A percentile compares a stretch with the other conserved stretches of the same genome.
These are phyloP conservation scores for Trichomonas vaginalis DNA, from an alignment of 208 protist genomes.

Conservation along the genomic window DNA sequence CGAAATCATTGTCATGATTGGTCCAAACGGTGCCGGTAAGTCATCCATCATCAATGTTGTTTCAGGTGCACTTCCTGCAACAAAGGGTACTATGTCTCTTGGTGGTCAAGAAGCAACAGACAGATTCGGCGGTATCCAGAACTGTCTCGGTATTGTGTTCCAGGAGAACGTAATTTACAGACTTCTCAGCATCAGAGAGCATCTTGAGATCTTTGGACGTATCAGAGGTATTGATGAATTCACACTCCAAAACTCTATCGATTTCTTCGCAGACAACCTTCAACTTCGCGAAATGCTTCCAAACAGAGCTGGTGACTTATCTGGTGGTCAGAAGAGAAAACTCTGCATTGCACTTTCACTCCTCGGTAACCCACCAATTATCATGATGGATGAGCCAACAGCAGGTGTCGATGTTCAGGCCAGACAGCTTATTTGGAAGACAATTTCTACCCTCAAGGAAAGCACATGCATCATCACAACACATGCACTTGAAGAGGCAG, in stretches of 20 bases:
- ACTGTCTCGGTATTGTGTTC: neutral
- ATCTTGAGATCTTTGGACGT: neutral
- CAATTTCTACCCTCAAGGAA: neutral
- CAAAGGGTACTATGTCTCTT: neutral
- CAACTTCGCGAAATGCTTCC: neutral
- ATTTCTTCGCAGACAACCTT: neutral
- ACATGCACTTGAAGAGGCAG: constrained; percentile 7
- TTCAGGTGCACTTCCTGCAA: neutral
- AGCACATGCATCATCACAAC: constrained; percentile 8
- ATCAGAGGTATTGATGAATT: neutral
- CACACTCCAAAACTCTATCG: neutral
- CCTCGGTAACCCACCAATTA: neutral
- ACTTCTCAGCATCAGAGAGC: neutral
- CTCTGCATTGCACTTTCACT: neutral
- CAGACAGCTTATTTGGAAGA: neutral
- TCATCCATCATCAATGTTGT: neutral
- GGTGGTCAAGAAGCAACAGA: neutral
- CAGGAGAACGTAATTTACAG: neutral
- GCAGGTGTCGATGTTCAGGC: constrained; percentile 7
- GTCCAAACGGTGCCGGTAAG: constrained; percentile 15
- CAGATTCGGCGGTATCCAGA: neutral
- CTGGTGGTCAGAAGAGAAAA: neutral
- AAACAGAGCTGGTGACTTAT: neutral
- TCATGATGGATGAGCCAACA: constrained; percentile 17
- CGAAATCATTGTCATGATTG: constrained; percentile 9